Evolutionary conservation across 352 stramenopile species (phyloP), one percentile per base, ranked within the genome.

Genomic region (Phytophthora citricola): DNA sequence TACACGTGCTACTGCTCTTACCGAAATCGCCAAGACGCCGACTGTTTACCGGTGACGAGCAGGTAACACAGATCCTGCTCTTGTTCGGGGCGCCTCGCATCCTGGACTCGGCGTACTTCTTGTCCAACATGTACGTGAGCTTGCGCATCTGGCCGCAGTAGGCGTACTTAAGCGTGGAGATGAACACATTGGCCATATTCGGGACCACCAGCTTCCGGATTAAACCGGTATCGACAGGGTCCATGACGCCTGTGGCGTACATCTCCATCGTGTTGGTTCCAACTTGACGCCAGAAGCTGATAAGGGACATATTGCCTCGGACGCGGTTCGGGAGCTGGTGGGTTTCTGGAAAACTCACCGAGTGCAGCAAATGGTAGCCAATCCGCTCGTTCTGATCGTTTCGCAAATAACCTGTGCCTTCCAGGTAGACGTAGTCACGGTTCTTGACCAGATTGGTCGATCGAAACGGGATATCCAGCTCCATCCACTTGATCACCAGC

Each of bases 301-400:
- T 76, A 29, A 78, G 53, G 3, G 79, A 85, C 17, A 88, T 49
- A 57, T 78, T 78, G 7, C 71, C 79, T 11, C 79, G 76, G 11
- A 78, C 51, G 22, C 69, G 66, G 32, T 63, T 63, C 0, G 67
- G 62, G 1, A 73, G 51, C 15, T 66, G 41, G 4, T 66, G 67
- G 2, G 72, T 79, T 40, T 75, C 53, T 5, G 68, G 40, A 47
- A 79, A 79, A 36, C 63, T 58, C 32, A 85, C 67, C 38, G 75
- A 85, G 73, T 90, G 79, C 47, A 89, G 50, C 1, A 87, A 32
- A n/a, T 91, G 76, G 62, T 76, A 91, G 9, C 79, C 82, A 12
- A 91, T 49, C 11, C 66, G 57, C 38, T 88, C 76, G 27, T 67
- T 67, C 12, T 79, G 76, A 0, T 38, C 38, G 7, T 81, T 69